Evolutionary conservation across 768 basidiomycete genomes (phyloP), one percentile per base, ranked within the genome.

Genomic region (Sarcodon sp.): DNA sequence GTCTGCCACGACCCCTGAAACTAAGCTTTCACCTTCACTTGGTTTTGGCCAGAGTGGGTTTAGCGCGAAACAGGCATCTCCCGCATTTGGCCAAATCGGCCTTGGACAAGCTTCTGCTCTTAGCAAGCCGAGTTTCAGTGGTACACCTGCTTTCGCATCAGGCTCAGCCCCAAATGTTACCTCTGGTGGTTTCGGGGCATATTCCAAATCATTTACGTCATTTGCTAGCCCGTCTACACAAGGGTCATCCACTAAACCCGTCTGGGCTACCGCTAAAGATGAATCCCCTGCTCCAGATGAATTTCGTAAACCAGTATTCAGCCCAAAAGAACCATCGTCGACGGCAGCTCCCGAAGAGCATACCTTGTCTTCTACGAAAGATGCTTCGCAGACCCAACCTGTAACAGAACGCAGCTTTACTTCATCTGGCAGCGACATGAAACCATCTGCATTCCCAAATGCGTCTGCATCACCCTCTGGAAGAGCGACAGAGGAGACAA

Each of bases 131-230:
- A 43, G 43, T 31, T 47, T 52, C 27, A 35, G 50, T 33, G 44
- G 46, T 10, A 11, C 47, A 13, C 55, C 47, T 46, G 33, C 58
- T 3, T 33, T 53, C 18, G 41, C 57, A n/a, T 37, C 55, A 0
- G 33, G 52, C 47, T 53, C 59, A 10, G 51, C 59, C 31, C 57
- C 64, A 12, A 54, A 57, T 12, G 52, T 59, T 7, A 49, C 60
- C 10, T 50, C 55, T 0, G 65, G 66, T 18, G 71, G 69, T 7
- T 76, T 76, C 47, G 63, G 68, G n/a, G 59, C 59, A 1, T 65
- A 61, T 8, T 8, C 39, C 8, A 41, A 4, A 8, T 41, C 39
- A 7, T 41, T 27, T 41, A 15, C 27, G 11, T 41, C 27, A 11
- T 9, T 27, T 41, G 16, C 39, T 15, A 27, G 39, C 16, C 15